Percentiles rank a stretch among this genome's conserved stretches.
Conservation (phyloP, 2,329 filamentous ascomycete genomes). For the Microdochium trichocladiopsis region DNA sequence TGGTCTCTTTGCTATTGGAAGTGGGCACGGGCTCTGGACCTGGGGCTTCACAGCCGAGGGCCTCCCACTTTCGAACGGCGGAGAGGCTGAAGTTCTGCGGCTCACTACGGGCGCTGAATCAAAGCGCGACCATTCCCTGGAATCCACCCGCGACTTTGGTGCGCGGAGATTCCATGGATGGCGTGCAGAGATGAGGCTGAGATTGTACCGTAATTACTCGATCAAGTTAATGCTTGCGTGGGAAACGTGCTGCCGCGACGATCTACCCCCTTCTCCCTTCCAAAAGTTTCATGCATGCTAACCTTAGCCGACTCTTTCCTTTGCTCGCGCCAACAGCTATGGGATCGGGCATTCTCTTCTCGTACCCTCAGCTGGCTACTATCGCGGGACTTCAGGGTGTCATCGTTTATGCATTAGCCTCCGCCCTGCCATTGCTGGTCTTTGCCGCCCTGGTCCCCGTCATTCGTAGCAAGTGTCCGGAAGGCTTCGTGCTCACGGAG, state of each 20-base stretch:
- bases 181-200: conserved; percentile 64
- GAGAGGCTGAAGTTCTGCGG: conserved; percentile 39
- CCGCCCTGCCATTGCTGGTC: conserved; percentile 63
- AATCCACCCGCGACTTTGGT: conserved; percentile 41
- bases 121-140: conserved; percentile 28
- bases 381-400: conserved; percentile 74
- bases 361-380: conserved; percentile 74
- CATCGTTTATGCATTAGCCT: conserved; percentile 67
- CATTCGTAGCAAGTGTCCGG: conserved; percentile 72
- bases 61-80: not conserved
- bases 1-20: conserved; percentile 2
- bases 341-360: conserved; percentile 76
- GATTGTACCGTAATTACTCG: conserved; percentile 94
- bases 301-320: conserved; percentile 15
- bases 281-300: conserved; percentile 18
- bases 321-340: conserved; percentile 49
- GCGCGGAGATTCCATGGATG: conserved; percentile 28
- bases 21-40: not conserved
- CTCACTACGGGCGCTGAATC: conserved; percentile 84
- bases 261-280: conserved; percentile 25
- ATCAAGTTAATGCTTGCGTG: conserved; percentile 99
- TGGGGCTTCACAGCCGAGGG: not conserved
- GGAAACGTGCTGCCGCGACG: conserved; percentile 91
- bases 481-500: conserved; percentile 78
- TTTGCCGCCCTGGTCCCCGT: conserved; percentile 71